Evolutionary conservation across 1,139 yeast species (phyloP).

Genomic region (Groenewaldozyma sp.): DNA sequence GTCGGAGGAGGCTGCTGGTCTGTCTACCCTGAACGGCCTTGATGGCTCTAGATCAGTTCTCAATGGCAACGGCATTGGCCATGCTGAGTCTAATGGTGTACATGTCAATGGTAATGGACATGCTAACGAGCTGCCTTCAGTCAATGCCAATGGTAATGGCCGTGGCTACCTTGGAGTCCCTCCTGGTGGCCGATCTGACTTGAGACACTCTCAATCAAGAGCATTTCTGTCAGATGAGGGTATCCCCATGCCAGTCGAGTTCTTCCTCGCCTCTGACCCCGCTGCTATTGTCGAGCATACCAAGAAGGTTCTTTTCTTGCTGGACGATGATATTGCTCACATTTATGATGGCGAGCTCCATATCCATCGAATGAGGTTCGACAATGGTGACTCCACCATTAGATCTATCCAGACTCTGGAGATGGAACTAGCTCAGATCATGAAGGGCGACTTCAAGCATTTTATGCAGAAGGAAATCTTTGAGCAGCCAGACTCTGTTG

Average conservation of each 20-base stretch:
- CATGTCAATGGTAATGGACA: constrained; percentile 1
- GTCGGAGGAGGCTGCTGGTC: constrained; percentile 18
- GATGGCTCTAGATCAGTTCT: constrained; percentile 14
- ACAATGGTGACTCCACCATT: constrained; percentile 83
- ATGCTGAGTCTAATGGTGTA: constrained; percentile 1
- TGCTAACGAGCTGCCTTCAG: too few species aligned
- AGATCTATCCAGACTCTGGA: constrained; percentile 95
- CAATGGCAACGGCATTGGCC: constrained; percentile 7
- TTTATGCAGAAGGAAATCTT: constrained; percentile 98
- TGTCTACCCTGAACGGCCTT: constrained; percentile 11
- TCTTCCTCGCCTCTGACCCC: constrained; percentile 94
- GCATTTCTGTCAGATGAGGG: constrained; percentile 91
- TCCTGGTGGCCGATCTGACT: constrained; percentile 6
- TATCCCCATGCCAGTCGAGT: constrained; percentile 88
- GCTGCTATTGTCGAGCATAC: constrained; percentile 98
- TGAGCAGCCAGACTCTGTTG: constrained; percentile 97
- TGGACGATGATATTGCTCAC: constrained; percentile 98
- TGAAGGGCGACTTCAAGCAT: constrained; percentile 95
- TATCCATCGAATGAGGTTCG: constrained; percentile 91
- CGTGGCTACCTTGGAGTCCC: constrained; percentile 13
- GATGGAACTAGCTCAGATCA: constrained; percentile 93
- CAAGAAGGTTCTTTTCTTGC: constrained; percentile 89
- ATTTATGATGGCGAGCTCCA: constrained; percentile 97
- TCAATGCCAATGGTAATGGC: constrained; percentile 2
- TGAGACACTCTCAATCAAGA: constrained; percentile 86